These are phyloP conservation scores for Arxiozyma telluris DNA, from an alignment of 1,139 yeast genomes.

Conservation along the genomic window DNA sequence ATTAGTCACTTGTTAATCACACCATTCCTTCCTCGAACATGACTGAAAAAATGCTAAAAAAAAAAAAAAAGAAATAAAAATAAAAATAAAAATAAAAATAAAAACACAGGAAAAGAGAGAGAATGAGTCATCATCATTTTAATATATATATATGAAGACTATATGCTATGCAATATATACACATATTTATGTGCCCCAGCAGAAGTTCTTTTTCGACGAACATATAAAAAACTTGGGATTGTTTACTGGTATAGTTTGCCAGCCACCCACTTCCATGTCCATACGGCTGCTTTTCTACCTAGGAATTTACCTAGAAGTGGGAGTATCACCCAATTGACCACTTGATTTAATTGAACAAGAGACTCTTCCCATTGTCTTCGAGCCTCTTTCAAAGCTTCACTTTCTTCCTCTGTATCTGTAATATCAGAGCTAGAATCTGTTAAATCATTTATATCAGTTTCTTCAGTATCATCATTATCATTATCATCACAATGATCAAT, in stretches of 20 bases:
- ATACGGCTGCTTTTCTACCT: conserved; percentile 44
- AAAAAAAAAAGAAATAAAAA: too few species aligned
- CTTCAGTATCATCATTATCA: neutral
- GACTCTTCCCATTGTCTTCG: conserved; percentile 64
- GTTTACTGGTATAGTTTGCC: conserved; percentile 5
- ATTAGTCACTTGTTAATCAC: neutral
- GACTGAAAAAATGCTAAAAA: neutral
- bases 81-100: too few species aligned
- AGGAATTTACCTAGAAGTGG: conserved; percentile 53
- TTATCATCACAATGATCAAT: neutral
- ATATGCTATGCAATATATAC: neutral
- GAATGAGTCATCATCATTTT: neutral
- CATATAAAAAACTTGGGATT: neutral
- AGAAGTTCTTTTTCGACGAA: neutral
- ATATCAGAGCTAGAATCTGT: neutral
- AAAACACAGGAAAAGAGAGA: neutral
- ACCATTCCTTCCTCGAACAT: neutral
- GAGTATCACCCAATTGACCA: conserved; percentile 44
- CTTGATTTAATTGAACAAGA: conserved; percentile 42
- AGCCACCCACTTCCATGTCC: conserved; percentile 30
- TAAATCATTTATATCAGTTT: neutral
- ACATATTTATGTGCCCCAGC: neutral
- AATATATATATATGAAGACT: too few species aligned
- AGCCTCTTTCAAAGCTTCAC: conserved; percentile 30
- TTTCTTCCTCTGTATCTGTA: conserved; percentile 4